Evolutionary conservation across 352 stramenopile species (phyloP).

Genomic region (Globisporangium mamillatum): DNA sequence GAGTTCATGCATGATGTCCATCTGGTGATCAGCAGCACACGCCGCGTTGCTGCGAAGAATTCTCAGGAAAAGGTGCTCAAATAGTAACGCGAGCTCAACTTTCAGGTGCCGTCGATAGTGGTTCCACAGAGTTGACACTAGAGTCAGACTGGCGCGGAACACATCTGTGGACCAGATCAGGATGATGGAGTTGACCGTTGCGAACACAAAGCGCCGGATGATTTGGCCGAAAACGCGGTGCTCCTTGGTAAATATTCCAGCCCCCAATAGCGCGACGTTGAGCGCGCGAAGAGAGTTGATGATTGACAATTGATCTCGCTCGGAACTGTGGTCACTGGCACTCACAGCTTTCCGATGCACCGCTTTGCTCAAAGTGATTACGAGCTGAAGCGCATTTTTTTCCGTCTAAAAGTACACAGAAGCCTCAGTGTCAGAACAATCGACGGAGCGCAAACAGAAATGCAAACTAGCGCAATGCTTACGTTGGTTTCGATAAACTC

Average conservation of each 20-base stretch:
- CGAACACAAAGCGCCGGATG: constrained; percentile 72
- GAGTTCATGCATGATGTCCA: constrained; percentile 79
- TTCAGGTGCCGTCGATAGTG: constrained; percentile 83
- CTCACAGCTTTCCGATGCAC: constrained; percentile 50
- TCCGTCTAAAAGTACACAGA: constrained; percentile 38
- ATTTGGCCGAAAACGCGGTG: constrained; percentile 70
- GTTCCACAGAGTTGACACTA: constrained; percentile 82
- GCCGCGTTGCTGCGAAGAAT: constrained; percentile 55
- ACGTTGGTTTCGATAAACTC: constrained; percentile 34
- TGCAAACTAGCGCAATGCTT: constrained; percentile 8
- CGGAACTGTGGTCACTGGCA: constrained; percentile 28
- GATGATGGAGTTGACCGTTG: constrained; percentile 61
- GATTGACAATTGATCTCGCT: constrained; percentile 57
- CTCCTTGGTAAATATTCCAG: constrained; percentile 43
- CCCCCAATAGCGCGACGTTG: constrained; percentile 67
- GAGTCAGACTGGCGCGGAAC: constrained; percentile 54
- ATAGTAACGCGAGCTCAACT: constrained; percentile 76
- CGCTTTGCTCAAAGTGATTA: constrained; percentile 73
- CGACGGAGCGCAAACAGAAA: not conserved
- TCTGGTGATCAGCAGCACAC: constrained; percentile 52
- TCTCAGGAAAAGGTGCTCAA: constrained; percentile 78
- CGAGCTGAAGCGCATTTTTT: constrained; percentile 66
- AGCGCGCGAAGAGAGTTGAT: constrained; percentile 66
- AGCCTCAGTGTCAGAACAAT: not conserved
- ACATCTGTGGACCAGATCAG: constrained; percentile 57